Evolutionary conservation across 257 asterid species (phyloP).

Genomic region (Solanum megistacrolobum): DNA sequence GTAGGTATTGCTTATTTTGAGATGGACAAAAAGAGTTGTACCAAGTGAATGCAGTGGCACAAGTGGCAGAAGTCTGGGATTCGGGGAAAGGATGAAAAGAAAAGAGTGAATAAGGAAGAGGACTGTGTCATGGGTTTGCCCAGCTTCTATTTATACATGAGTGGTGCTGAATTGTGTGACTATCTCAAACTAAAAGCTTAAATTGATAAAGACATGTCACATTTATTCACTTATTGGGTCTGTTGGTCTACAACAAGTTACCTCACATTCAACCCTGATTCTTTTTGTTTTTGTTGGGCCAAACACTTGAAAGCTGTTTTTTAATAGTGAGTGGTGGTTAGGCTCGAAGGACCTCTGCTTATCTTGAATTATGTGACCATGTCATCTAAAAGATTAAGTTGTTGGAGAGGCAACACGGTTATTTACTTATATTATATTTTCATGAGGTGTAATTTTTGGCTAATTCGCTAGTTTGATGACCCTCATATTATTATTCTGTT

Average conservation of each 20-base stretch:
- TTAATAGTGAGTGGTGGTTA: not conserved
- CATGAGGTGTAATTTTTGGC: not conserved
- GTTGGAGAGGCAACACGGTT: not conserved
- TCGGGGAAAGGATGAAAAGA: not conserved
- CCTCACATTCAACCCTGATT: not conserved
- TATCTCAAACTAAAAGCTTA: not conserved
- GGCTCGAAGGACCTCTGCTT: not conserved
- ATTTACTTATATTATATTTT: not conserved
- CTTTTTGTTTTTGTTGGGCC: not conserved
- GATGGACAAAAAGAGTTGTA: not conserved
- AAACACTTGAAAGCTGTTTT: not conserved
- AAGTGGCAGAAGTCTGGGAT: not conserved
- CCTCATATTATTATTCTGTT: not conserved
- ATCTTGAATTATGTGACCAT: not conserved
- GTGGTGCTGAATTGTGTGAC: not conserved
- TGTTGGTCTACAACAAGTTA: not conserved
- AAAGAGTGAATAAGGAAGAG: not conserved
- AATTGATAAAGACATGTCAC: not conserved
- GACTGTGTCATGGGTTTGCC: not conserved
- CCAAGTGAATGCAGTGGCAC: not conserved
- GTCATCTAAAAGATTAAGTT: not conserved
- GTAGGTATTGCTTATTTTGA: not conserved
- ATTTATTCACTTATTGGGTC: not conserved
- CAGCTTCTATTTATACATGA: not conserved
- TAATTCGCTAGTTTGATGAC: not conserved